Evolutionary conservation across 148 eudicot genomes (phyloP), one percentile per base, ranked within the genome.

Genomic region (Diospyros lotus): DNA sequence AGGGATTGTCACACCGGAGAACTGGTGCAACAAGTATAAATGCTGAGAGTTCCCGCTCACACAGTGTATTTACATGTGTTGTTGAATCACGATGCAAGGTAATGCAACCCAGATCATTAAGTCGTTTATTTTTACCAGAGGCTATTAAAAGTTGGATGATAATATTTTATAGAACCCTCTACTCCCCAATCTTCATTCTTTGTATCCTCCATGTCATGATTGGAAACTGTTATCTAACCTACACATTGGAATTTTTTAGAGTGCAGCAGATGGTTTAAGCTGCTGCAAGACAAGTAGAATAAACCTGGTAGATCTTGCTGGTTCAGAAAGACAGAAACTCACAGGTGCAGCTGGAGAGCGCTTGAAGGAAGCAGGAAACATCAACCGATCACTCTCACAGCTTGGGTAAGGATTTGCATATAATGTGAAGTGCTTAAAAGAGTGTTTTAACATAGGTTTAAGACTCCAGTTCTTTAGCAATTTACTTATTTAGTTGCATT

Each of bases 301-400:
- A 80, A 95, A 95, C 79, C 82, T 95, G 40, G 99, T 95, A 69
- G 99, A 95, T 81, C 99, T 95, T 83, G 99, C 99, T 77, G 99
- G 99, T 51, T 95, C 99, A 54, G 99, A 95, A 85, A 90, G 99
- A 72, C 97, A 92, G 72, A 95, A 95, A 82, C 83, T 86, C 72
- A 95, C 98, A 63, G 98, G 96, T 75, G 98, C 97, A 78, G 98
- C 98, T 43, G 98, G 98, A 88, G 94, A 90, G 76, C 93, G 98
- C 60, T 86, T 95, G 78, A 95, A 95, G 79, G 98, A 95, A 87
- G 98, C 98, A 8, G 96, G 98, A 71, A 95, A 95, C 62, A 92
- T 95, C 69, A 95, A 95, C 75, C 88, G 96, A 58, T 95, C 98
- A 17, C 87, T 95, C 69, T 92, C 97, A 75, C 98, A 95, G 81